A percentile compares a stretch with the other conserved stretches of the same genome.
These are phyloP conservation scores for Medicago arabica DNA, from an alignment of 306 rosid genomes.

Conservation along the genomic window DNA sequence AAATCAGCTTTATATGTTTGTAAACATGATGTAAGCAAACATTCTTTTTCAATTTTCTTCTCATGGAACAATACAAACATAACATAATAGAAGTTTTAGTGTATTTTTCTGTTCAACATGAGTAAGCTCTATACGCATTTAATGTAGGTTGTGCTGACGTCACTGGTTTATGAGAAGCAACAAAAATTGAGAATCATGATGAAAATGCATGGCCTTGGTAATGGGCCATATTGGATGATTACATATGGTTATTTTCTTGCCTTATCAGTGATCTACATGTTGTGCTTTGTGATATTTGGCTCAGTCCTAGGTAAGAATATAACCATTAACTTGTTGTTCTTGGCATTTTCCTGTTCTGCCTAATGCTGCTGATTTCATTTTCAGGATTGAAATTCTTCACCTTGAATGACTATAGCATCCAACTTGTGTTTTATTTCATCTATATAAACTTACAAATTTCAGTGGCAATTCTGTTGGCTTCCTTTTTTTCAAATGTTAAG, in stretches of 20 bases:
- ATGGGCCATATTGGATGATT: constrained; percentile 87
- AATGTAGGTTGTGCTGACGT: constrained; percentile 67
- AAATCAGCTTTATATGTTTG: not conserved
- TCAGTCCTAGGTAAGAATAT: constrained; percentile 67
- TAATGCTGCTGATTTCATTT: constrained; percentile 43
- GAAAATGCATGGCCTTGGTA: constrained; percentile 99
- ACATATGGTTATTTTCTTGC: constrained; percentile 75
- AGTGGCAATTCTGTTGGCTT: constrained; percentile 69
- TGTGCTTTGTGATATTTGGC: constrained; percentile 74
- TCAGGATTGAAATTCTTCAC: constrained; percentile 85
- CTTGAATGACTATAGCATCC: constrained; percentile 81
- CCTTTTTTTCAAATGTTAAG: constrained; percentile 70
- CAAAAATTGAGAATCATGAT: constrained; percentile 92
- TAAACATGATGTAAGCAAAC: constrained; percentile 9
- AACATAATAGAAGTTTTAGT: constrained; percentile 10
- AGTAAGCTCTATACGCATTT: constrained; percentile 19
- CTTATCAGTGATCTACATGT: constrained; percentile 65
- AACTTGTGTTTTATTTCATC: constrained; percentile 72
- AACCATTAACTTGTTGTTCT: constrained; percentile 30
- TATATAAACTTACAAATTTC: constrained; percentile 86
- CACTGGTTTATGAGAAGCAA: constrained; percentile 86
- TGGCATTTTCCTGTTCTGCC: constrained; percentile 37
- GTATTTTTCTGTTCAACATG: constrained; percentile 15
- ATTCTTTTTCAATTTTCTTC: constrained; percentile 28
- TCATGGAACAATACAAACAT: constrained; percentile 1